Percentiles rank a stretch among this genome's conserved stretches.
Conservation (phyloP, 257 asterid species). For the Phtheirospermum japonicum region DNA sequence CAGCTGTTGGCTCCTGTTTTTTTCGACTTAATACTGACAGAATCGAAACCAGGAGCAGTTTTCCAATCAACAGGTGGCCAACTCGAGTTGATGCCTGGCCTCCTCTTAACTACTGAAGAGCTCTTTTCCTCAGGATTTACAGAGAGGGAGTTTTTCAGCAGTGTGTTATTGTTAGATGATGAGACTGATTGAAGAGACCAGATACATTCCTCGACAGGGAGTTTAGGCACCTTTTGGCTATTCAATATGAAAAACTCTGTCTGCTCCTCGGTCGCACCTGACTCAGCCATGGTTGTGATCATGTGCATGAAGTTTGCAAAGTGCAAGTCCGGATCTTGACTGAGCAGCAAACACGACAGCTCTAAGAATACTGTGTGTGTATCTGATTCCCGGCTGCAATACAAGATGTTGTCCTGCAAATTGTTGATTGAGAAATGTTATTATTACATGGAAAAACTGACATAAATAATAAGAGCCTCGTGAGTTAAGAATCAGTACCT, state of each 20-base stretch:
- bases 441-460: conserved; percentile 4
- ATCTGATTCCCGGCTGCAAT: conserved; percentile 61
- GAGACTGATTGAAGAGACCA: conserved; percentile 51
- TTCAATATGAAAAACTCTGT: conserved; percentile 68
- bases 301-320: conserved; percentile 93
- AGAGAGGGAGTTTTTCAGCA: conserved; percentile 20
- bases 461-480: not conserved
- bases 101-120: conserved; percentile 29
- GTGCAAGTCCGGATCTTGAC: conserved; percentile 62
- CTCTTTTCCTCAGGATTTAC: conserved; percentile 34
- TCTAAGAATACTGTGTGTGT: conserved; percentile 72
- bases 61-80: conserved; percentile 87
- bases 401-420: conserved; percentile 63
- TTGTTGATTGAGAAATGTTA: conserved; percentile 14
- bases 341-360: conserved; percentile 58
- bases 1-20: conserved; percentile 25
- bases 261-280: conserved; percentile 85
- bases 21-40: conserved; percentile 21
- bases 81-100: conserved; percentile 36
- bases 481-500: conserved; percentile 46
- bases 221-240: conserved; percentile 77
- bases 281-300: conserved; percentile 74
- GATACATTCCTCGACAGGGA: conserved; percentile 54
- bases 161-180: conserved; percentile 21
- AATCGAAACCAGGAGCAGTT: conserved; percentile 61